Percentiles rank a stretch among this genome's conserved stretches.
These are phyloP conservation scores for Sordaria brevicollis DNA, from an alignment of 495 filamentous ascomycete species.

Conservation along the genomic window DNA sequence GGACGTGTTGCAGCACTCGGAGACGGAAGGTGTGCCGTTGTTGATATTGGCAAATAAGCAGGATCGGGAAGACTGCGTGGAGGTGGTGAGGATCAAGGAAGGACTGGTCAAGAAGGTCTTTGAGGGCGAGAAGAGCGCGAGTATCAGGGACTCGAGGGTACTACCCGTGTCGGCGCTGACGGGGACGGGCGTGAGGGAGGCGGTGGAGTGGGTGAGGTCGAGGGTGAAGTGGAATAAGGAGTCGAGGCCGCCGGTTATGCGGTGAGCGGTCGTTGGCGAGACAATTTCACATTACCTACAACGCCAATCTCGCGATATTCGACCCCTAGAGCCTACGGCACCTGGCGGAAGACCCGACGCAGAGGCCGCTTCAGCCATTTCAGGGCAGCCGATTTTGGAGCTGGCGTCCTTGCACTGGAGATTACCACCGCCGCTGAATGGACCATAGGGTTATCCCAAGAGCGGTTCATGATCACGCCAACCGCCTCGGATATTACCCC, in stretches of 20 bases:
- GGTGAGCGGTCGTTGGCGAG: slow-evolving; percentile 32
- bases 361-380: background rate
- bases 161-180: slow-evolving; percentile 84
- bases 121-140: slow-evolving; percentile 79
- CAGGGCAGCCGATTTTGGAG: background rate
- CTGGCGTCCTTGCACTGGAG: background rate
- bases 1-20: slow-evolving; percentile 70
- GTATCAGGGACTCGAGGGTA: slow-evolving; percentile 80
- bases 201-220: slow-evolving; percentile 88
- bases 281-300: background rate
- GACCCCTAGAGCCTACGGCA: background rate
- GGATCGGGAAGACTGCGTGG: slow-evolving; percentile 92
- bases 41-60: slow-evolving; percentile 95
- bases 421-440: background rate
- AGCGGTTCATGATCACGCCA: background rate
- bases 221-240: slow-evolving; percentile 96
- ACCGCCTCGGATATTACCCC: background rate
- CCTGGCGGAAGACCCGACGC: background rate
- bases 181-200: slow-evolving; percentile 84
- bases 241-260: slow-evolving; percentile 82
- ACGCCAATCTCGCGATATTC: background rate
- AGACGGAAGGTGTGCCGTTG: slow-evolving; percentile 83
- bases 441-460: background rate
- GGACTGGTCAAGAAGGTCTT: slow-evolving; percentile 88
- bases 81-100: slow-evolving; percentile 95